phyloP scores from a whole-genome alignment of 2,329 filamentous ascomycete genomes.

The Fusarium subtropicale region DNA sequence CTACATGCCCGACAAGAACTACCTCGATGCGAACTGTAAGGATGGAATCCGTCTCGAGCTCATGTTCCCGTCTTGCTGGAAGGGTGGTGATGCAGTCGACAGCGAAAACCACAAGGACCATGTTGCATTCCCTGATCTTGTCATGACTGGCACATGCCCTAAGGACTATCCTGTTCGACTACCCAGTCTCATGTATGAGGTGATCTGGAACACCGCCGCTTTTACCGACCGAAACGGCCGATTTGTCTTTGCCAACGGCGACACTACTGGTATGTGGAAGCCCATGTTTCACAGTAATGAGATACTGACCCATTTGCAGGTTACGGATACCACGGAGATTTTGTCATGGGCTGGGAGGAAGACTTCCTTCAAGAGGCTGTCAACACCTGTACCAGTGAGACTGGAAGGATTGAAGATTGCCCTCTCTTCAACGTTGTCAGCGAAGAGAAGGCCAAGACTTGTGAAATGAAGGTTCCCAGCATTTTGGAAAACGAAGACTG shows the following conservation, averaged over 20 bases:
- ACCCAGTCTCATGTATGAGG: conserved; percentile 84
- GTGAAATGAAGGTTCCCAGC: conserved; percentile 70
- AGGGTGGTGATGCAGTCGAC: conserved; percentile 73
- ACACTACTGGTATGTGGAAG: conserved; percentile 70
- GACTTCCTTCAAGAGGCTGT: conserved; percentile 78
- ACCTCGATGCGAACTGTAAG: conserved; percentile 82
- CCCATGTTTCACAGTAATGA: not conserved
- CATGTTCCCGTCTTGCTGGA: conserved; percentile 92
- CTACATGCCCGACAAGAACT: conserved; percentile 81
- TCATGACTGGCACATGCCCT: conserved; percentile 83
- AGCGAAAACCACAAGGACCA: conserved; percentile 70
- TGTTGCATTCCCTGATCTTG: conserved; percentile 80
- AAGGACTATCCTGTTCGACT: conserved; percentile 74
- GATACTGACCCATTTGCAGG: conserved; percentile 80
- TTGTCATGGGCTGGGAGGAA: conserved; percentile 81
- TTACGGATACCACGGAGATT: conserved; percentile 82
- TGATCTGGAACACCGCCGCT: conserved; percentile 79
- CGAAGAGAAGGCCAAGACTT: conserved; percentile 67
- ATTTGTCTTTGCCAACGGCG: conserved; percentile 83
- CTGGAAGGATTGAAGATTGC: conserved; percentile 79
- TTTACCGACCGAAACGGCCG: conserved; percentile 72
- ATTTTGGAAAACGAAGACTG: conserved; percentile 70
- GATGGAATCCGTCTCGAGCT: conserved; percentile 85
- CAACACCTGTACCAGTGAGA: conserved; percentile 76
- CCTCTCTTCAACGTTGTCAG: conserved; percentile 77